phyloP scores from a whole-genome alignment of 116 monocot genomes.

The Cymodocea nodosa region DNA sequence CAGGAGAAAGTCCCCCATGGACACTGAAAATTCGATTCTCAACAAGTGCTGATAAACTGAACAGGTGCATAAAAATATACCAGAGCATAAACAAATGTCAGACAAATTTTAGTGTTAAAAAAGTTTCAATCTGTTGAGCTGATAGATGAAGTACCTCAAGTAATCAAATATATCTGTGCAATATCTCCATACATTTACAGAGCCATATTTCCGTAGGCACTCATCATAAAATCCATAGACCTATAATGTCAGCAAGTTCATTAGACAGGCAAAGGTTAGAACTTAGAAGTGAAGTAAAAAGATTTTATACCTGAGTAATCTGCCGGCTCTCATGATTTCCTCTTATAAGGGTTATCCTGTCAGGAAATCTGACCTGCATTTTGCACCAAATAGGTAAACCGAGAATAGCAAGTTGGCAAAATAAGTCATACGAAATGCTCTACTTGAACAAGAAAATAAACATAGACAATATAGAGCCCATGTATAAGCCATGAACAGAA shows the following conservation, averaged over 20 bases:
- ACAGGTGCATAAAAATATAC: neutral
- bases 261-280: neutral
- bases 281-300: neutral
- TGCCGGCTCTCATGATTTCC: conserved; percentile 99
- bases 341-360: conserved; percentile 89
- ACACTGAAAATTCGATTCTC: conserved; percentile 90
- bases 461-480: too few relatives aligned
- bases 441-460: too few relatives aligned
- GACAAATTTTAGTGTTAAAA: neutral
- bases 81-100: neutral
- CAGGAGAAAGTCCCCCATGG: conserved; percentile 91
- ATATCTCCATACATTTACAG: conserved; percentile 99
- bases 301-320: conserved; percentile 60
- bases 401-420: too few relatives aligned
- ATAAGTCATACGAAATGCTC: too few relatives aligned
- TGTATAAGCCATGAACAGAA: too few relatives aligned
- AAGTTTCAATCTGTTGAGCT: neutral
- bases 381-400: neutral
- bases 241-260: conserved; percentile 17
- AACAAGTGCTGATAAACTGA: conserved; percentile 84
- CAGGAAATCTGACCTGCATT: conserved; percentile 89
- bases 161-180: conserved; percentile 99
- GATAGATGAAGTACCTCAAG: conserved; percentile 43
- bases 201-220: conserved; percentile 97
- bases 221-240: conserved; percentile 99